phyloP scores from a whole-genome alignment of 768 basidiomycete genomes.

The Sarcomyxa edulis region DNA sequence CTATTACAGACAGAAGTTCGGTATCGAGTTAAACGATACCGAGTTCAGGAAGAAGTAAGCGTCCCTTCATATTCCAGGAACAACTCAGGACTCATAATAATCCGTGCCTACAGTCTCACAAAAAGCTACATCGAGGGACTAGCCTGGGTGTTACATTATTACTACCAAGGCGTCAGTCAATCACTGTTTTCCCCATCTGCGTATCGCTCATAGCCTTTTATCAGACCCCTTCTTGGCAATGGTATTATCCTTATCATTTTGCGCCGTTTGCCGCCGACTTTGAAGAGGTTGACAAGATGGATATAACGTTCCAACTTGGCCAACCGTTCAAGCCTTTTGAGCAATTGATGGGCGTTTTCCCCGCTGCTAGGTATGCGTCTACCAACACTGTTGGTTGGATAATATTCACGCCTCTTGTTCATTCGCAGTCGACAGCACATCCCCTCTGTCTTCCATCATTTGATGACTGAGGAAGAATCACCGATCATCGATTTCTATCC shows the following conservation, averaged over 20 bases:
- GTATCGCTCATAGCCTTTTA: constrained; percentile 10
- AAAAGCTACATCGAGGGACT: constrained; percentile 89
- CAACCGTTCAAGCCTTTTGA: constrained; percentile 96
- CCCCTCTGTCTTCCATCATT: constrained; percentile 74
- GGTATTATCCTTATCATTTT: constrained; percentile 99
- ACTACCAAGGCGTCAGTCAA: constrained; percentile 88
- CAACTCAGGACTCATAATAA: no score
- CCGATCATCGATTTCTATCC: constrained; percentile 98
- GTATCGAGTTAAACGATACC: constrained; percentile 59
- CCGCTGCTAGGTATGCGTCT: constrained; percentile 70
- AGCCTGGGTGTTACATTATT: constrained; percentile 94
- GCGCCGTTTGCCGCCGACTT: constrained; percentile 98
- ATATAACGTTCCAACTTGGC: constrained; percentile 75
- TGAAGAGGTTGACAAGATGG: constrained; percentile 67
- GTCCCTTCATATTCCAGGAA: background rate
- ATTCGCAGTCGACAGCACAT: constrained; percentile 78
- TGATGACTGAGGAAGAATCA: constrained; percentile 85
- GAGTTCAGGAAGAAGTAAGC: constrained; percentile 73
- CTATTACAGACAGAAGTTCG: constrained; percentile 94
- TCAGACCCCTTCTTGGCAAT: constrained; percentile 92
- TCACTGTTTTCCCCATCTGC: background rate
- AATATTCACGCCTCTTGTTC: constrained; percentile 3
- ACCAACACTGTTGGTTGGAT: constrained; percentile 6
- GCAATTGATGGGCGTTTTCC: constrained; percentile 98
- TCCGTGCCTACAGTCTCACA: constrained; percentile 59